Conservation (phyloP, 192 early-diverging fungal genomes). For the Pilobolus umbonatus region DNA sequence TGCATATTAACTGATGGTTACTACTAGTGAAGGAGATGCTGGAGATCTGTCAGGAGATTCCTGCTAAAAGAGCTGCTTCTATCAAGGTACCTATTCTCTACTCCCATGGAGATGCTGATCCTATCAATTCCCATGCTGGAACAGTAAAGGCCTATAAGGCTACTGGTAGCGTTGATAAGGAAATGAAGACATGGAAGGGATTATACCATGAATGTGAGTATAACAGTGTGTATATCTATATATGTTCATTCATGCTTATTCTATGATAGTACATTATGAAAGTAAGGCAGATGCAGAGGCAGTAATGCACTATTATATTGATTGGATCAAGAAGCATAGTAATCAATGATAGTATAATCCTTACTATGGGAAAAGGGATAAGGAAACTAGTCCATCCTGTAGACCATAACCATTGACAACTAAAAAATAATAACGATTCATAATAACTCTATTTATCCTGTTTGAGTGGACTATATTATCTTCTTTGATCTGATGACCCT, state of each 20-base stretch:
- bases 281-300: conserved; percentile 8
- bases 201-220: conserved; percentile 40
- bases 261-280: conserved; percentile 43
- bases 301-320: neutral
- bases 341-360: no score
- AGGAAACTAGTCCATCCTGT: no score
- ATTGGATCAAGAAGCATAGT: neutral
- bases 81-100: conserved; percentile 49
- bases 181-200: conserved; percentile 24
- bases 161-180: conserved; percentile 37
- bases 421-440: no score
- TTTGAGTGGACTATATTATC: no score
- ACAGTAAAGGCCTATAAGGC: conserved; percentile 38
- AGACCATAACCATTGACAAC: no score
- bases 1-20: neutral
- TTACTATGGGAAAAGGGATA: no score
- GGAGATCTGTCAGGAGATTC: conserved; percentile 42
- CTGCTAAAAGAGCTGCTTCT: conserved; percentile 27
- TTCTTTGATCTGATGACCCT: no score
- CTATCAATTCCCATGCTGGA: conserved; percentile 32
- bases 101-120: conserved; percentile 48
- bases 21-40: conserved; percentile 36
- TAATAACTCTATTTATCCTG: no score
- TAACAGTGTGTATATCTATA: neutral
- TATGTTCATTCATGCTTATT: conserved; percentile 16